Evolutionary conservation across 2,329 filamentous ascomycete species (phyloP).

Genomic region (Curvularia eragrostidis): DNA sequence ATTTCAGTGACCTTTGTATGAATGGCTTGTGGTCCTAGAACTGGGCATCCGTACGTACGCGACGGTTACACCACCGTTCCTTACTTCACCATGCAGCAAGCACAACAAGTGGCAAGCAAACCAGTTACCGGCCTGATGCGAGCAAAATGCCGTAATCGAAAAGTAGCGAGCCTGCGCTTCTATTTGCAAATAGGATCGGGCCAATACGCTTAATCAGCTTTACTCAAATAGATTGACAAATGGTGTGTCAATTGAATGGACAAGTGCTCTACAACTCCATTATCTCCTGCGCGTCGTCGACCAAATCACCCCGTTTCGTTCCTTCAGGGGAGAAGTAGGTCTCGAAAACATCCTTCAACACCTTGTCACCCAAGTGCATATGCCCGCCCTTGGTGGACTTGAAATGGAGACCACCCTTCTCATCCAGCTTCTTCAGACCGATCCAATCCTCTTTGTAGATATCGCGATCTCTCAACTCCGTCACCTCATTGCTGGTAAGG

Average conservation of each 20-base stretch:
- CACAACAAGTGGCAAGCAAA: not conserved
- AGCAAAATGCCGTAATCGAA: not conserved
- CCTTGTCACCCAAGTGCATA: slow-evolving; percentile 76
- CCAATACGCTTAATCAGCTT: not conserved
- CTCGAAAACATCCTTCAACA: slow-evolving; percentile 70
- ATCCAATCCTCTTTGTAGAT: slow-evolving; percentile 95
- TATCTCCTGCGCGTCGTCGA: slow-evolving; percentile 28
- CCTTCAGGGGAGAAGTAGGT: slow-evolving; percentile 66
- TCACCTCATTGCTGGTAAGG: slow-evolving; percentile 66
- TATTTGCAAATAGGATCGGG: not conserved
- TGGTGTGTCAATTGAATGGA: no score
- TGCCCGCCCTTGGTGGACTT: slow-evolving; percentile 76
- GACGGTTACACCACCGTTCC: not conserved
- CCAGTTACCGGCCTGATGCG: not conserved
- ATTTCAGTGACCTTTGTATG: not conserved
- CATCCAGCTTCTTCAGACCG: slow-evolving; percentile 78
- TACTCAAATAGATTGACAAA: not conserved
- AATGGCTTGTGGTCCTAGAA: not conserved
- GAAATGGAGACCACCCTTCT: slow-evolving; percentile 80
- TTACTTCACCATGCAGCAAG: not conserved
- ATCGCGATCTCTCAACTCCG: slow-evolving; percentile 69
- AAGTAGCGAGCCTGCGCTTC: not conserved
- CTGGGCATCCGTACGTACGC: not conserved
- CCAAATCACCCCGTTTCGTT: slow-evolving; percentile 16
- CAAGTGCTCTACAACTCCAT: slow-evolving; percentile 32